phyloP scores from a whole-genome alignment of 1,139 yeast species.

The Saccharomyces hybrid region DNA sequence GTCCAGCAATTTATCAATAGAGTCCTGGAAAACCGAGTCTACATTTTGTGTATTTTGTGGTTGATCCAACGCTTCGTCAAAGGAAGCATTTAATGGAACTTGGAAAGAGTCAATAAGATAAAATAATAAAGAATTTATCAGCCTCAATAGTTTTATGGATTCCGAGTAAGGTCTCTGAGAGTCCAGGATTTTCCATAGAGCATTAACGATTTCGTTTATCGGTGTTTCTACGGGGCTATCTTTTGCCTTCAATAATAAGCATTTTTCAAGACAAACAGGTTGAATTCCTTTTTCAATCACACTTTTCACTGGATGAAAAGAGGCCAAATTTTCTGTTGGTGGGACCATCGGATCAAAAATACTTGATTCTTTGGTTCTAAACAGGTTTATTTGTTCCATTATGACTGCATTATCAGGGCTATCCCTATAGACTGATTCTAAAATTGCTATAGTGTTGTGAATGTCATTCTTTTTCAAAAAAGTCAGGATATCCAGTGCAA shows the following conservation, averaged over 20 bases:
- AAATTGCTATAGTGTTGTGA: neutral
- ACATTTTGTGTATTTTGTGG: neutral
- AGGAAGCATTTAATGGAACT: neutral
- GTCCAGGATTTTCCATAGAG: conserved; percentile 5
- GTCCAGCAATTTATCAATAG: conserved; percentile 64
- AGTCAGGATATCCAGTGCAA: neutral
- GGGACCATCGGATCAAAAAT: neutral
- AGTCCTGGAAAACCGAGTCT: conserved; percentile 49
- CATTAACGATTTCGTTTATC: conserved; percentile 6
- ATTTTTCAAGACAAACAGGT: conserved; percentile 4
- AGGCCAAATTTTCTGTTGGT: too few relatives aligned
- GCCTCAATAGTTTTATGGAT: conserved; percentile 18
- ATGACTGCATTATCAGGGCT: neutral
- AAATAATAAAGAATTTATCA: conserved; percentile 21
- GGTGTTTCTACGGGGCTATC: conserved; percentile 10
- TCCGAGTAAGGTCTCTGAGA: conserved; percentile 18
- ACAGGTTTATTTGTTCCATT: neutral
- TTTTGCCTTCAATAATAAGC: conserved; percentile 4
- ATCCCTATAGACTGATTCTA: neutral
- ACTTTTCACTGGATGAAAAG: neutral
- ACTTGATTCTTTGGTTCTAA: neutral
- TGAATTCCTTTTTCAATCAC: neutral
- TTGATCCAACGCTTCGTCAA: neutral
- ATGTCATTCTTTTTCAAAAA: neutral
- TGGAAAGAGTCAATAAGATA: neutral